phyloP scores from a whole-genome alignment of 139 green algal species.

The Tetraselmis chui region DNA sequence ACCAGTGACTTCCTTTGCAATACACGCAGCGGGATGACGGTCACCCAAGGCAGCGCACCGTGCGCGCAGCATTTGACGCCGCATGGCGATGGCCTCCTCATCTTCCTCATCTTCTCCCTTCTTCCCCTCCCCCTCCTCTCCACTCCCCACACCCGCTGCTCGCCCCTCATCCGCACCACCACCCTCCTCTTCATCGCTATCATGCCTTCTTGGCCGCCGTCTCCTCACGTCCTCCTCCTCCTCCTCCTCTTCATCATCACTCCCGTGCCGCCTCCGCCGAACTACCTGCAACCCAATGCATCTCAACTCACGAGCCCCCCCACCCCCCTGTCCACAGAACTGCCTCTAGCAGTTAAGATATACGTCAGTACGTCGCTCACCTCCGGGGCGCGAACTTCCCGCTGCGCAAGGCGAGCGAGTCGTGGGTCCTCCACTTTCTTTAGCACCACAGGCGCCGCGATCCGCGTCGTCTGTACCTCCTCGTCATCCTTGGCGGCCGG shows the following conservation, averaged over 20 bases:
- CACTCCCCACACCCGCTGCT: not conserved
- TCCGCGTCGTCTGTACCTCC: constrained; percentile 37
- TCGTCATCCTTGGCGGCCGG: constrained; percentile 10
- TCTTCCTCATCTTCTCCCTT: constrained; percentile 53
- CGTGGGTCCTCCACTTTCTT: constrained; percentile 54
- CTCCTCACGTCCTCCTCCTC: constrained; percentile 14
- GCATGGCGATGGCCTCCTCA: constrained; percentile 36
- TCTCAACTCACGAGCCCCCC: not conserved
- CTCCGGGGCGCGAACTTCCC: not conserved
- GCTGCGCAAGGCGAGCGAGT: constrained; percentile 40
- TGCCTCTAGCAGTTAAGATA: not conserved
- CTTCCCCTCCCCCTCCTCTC: constrained; percentile 13
- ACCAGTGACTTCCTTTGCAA: no score
- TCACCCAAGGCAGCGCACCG: constrained; percentile 18
- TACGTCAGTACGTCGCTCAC: not conserved
- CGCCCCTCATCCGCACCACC: constrained; percentile 23
- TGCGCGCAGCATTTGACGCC: constrained; percentile 41
- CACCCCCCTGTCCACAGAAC: not conserved
- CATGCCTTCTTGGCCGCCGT: constrained; percentile 6
- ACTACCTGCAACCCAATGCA: constrained; percentile 26
- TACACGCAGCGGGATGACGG: no score
- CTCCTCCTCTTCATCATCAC: constrained; percentile 22
- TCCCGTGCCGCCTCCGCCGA: constrained; percentile 12
- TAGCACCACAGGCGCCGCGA: constrained; percentile 57
- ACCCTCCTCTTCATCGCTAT: not conserved